Conservation (phyloP, 1,139 yeast genomes). For the Yamadazyma membranifaciens region DNA sequence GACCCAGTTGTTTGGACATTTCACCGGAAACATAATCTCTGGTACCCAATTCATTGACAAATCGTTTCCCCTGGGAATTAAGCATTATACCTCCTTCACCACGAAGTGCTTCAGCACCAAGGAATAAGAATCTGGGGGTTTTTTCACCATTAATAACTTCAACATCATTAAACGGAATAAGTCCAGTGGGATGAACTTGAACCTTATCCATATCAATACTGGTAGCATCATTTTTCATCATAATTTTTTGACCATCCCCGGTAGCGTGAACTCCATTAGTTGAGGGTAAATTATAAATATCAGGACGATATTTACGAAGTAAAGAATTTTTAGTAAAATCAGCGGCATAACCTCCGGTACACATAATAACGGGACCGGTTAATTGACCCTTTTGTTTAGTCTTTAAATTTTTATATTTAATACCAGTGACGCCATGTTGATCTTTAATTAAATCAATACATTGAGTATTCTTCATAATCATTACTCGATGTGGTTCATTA, state of each 20-base stretch:
- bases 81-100: constrained; percentile 76
- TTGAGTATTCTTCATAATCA: constrained; percentile 52
- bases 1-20: constrained; percentile 53
- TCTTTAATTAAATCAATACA: constrained; percentile 51
- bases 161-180: constrained; percentile 62
- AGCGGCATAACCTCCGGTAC: constrained; percentile 79
- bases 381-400: constrained; percentile 32
- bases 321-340: constrained; percentile 54
- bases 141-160: constrained; percentile 41
- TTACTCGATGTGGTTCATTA: constrained; percentile 49
- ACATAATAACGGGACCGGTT: constrained; percentile 62
- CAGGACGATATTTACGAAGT: constrained; percentile 58
- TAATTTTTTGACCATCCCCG: constrained; percentile 71
- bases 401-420: constrained; percentile 44
- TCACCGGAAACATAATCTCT: constrained; percentile 68
- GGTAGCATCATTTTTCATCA: constrained; percentile 57
- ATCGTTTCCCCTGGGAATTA: constrained; percentile 62
- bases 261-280: constrained; percentile 76
- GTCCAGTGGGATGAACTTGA: constrained; percentile 83
- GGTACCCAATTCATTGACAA: constrained; percentile 69
- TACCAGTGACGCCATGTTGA: constrained; percentile 41
- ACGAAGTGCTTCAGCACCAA: constrained; percentile 77
- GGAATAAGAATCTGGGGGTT: constrained; percentile 54
- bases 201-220: constrained; percentile 74
- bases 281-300: constrained; percentile 60